Evolutionary conservation across 352 stramenopile species (phyloP), one percentile per base, ranked within the genome.

Genomic region (Stephanocyclus meneghinianus): DNA sequence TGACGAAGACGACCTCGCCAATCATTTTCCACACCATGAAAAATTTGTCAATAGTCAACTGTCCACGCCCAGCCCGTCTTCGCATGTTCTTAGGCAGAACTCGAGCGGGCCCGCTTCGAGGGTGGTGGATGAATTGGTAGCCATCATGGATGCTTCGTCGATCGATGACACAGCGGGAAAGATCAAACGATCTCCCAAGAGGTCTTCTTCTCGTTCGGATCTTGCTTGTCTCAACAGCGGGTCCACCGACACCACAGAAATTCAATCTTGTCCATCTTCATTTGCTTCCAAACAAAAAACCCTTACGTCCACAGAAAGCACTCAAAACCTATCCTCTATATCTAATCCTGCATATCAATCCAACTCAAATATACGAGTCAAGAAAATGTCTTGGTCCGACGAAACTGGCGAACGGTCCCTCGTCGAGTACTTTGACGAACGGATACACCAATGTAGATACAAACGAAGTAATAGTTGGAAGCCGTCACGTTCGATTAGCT

Each of bases 301-400:
- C 4, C 35, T 40, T 9, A 9, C 35, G 7, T 40, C 35, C 4
- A 40, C 3, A 8, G 35, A 40, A 40, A 40, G n/a, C 45, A 53
- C 45, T 6, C 11, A 21, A 53, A 53, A 10, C 11, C 45, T 60
- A 48, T 69, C 26, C 21, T 45, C 11, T 5, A 15, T 11, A 35
- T 7, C 4, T 35, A 59, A 63, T 1, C 1, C 8, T 1, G 7
- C 30, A 18, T 32, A 51, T 66, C 57, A 66, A 66, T 81, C 59
- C 30, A 81, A 63, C 50, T 57, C 37, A 30, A 74, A 44, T n/a
- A 76, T 85, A 16, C 42, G 30, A 48, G 73, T 42, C 21, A 85
- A 85, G 57, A 90, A 86, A 57, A 79, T 81, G 40, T 91, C 84
- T 42, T 92, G 87, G 84, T 90, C 82, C 8, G 87, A 92, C 71